Base-by-base conservation (phyloP, 257 asterid species). In the Mentha longifolia region DNA sequence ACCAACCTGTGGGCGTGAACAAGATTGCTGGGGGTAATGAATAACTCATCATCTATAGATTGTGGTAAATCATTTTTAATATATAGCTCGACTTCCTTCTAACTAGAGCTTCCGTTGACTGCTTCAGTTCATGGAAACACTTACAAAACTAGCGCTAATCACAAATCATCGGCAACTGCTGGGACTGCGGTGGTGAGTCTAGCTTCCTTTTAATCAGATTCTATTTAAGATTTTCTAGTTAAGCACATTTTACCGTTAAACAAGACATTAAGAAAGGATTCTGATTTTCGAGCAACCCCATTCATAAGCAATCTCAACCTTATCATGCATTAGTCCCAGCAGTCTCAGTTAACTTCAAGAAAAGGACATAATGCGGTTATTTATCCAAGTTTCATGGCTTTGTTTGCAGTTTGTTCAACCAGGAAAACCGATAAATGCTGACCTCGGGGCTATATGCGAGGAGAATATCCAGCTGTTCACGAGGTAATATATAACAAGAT, bases 401-500 rank as follows among this genome's bases (percentile, higher is more conserved):
- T 72, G 47, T 19, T 70, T 47, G 72, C 86, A 87, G 96, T 90
- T 52, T 77, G 64, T 78, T 77, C 84, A 31, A 72, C 66, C 70
- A 47, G 78, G 78, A 52, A 33, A 66, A 49, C 65, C 76, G 70
- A 75, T 41, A 61, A 79, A 80, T 74, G 41, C 61, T 51, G 13
- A 91, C 31, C 72, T 85, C 60, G 84, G 88, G 37, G 74, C 78
- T 78, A 84, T 92, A 37, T 75, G 84, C 61, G 91, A 88, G 45
- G 97, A 92, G 85, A 92, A 92, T 82, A 74, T 88, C 61, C 84
- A 86, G 81, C 86, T 92, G 70, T 81, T 81, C 80, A 77, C 51
- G 88, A 92, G 96, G 98, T 90, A 86, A 25, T 76, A 37, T 31
- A 17, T 47, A 74, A 52, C 33, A 19, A 3, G 65, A 52, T 20